phyloP scores from a whole-genome alignment of 139 green algal species.

The Chlorella sorokiniana region DNA sequence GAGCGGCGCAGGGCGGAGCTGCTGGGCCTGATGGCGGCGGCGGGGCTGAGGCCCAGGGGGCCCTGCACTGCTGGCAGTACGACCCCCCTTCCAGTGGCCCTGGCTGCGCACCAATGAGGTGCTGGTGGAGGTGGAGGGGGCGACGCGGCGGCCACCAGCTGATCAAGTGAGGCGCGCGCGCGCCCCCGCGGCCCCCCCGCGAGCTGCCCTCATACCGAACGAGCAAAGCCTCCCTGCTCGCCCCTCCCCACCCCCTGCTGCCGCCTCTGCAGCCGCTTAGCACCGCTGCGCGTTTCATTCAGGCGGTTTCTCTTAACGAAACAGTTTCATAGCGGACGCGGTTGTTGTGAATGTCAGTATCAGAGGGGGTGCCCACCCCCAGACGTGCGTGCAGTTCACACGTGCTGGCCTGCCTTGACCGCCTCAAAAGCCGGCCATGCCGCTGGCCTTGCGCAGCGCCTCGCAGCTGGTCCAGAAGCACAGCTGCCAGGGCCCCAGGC shows the following conservation, averaged over 20 bases:
- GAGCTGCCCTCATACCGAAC: too few species aligned
- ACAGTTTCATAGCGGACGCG: too few species aligned
- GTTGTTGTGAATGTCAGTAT: too few species aligned
- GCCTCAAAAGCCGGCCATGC: conserved; percentile 50
- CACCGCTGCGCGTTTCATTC: too few species aligned
- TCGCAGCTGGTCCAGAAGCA: conserved; percentile 69
- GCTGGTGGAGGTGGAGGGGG: conserved; percentile 8
- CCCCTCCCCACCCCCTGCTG: too few species aligned
- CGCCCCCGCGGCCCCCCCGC: too few species aligned
- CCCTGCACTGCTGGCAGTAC: conserved; percentile 36
- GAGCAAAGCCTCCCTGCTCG: too few species aligned
- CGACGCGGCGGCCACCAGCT: neutral
- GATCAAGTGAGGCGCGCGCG: neutral
- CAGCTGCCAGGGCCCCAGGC: conserved; percentile 76
- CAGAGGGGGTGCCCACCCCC: too few species aligned
- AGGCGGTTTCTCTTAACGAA: too few species aligned
- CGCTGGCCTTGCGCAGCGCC: conserved; percentile 38
- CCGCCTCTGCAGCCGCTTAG: too few species aligned
- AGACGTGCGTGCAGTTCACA: too few species aligned
- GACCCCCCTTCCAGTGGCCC: conserved; percentile 23
- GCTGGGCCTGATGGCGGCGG: conserved; percentile 15
- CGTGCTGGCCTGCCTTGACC: neutral
- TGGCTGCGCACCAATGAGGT: conserved; percentile 22
- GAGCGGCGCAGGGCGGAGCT: conserved; percentile 44
- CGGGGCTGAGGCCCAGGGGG: conserved; percentile 18